Evolutionary conservation across 2,329 filamentous ascomycete genomes (phyloP).

Genomic region (Plectosphaerella cucumerina): DNA sequence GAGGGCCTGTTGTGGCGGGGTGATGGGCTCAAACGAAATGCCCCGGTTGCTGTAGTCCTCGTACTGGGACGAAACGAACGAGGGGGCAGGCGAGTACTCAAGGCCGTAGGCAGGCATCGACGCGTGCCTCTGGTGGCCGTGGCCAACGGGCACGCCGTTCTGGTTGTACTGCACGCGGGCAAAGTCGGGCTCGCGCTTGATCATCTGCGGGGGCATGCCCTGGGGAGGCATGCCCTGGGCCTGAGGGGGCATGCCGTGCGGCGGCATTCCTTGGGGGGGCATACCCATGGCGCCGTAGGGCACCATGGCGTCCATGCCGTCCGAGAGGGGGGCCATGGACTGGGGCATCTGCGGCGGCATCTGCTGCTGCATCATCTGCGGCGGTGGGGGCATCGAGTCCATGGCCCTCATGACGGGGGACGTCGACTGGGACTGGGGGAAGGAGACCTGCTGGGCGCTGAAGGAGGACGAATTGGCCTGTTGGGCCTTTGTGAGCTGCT

Average conservation of each 20-base stretch:
- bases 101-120: conserved; percentile 96
- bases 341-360: conserved; percentile 54
- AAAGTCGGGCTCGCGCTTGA: conserved; percentile 89
- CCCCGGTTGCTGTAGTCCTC: conserved; percentile 97
- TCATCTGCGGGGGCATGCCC: conserved; percentile 43
- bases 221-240: conserved; percentile 33
- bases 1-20: conserved; percentile 85
- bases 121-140: conserved; percentile 85
- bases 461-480: conserved; percentile 98
- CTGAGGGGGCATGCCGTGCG: conserved; percentile 63
- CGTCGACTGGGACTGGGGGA: conserved; percentile 71
- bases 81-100: conserved; percentile 96
- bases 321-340: conserved; percentile 43
- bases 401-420: conserved; percentile 88
- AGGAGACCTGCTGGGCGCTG: conserved; percentile 69
- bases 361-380: conserved; percentile 66
- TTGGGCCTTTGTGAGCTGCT: conserved; percentile 98
- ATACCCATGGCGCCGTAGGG: conserved; percentile 61
- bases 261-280: conserved; percentile 11
- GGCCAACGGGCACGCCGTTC: conserved; percentile 79
- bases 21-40: conserved; percentile 94
- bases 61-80: conserved; percentile 97
- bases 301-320: conserved; percentile 69
- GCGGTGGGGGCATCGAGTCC: conserved; percentile 91
- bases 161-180: conserved; percentile 83